Evolutionary conservation across 257 asterid genomes (phyloP).

Genomic region (Fraxinus excelsior): DNA sequence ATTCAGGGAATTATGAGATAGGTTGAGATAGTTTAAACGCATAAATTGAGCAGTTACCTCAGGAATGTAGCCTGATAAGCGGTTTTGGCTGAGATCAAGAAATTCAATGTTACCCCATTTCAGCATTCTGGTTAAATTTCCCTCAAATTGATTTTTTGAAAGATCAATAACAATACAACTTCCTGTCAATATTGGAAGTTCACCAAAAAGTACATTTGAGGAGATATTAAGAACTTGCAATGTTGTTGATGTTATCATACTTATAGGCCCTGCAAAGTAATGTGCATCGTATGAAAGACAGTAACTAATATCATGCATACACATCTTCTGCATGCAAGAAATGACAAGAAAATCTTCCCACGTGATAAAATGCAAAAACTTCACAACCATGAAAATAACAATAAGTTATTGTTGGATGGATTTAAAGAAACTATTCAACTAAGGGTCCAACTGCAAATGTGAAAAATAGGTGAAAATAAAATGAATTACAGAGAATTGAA

Average conservation of each 20-base stretch:
- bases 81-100: conserved; percentile 86
- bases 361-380: neutral
- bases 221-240: conserved; percentile 73
- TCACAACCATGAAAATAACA: neutral
- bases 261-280: conserved; percentile 57
- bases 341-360: conserved; percentile 1
- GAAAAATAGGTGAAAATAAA: no score
- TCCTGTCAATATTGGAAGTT: conserved; percentile 80
- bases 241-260: conserved; percentile 85
- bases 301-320: neutral
- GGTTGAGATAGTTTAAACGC: conserved; percentile 75
- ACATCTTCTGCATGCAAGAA: no score
- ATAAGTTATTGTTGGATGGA: neutral
- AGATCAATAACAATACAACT: conserved; percentile 73
- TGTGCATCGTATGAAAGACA: conserved; percentile 4
- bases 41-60: conserved; percentile 78
- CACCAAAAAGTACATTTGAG: conserved; percentile 78
- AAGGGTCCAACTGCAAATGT: no score
- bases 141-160: conserved; percentile 74
- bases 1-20: conserved; percentile 64
- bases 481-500: no score
- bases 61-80: conserved; percentile 67
- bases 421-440: neutral
- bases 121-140: conserved; percentile 62
- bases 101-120: conserved; percentile 87